Conservation (phyloP, 2,329 filamentous ascomycete genomes). For the Sclerotinia trifoliorum region DNA sequence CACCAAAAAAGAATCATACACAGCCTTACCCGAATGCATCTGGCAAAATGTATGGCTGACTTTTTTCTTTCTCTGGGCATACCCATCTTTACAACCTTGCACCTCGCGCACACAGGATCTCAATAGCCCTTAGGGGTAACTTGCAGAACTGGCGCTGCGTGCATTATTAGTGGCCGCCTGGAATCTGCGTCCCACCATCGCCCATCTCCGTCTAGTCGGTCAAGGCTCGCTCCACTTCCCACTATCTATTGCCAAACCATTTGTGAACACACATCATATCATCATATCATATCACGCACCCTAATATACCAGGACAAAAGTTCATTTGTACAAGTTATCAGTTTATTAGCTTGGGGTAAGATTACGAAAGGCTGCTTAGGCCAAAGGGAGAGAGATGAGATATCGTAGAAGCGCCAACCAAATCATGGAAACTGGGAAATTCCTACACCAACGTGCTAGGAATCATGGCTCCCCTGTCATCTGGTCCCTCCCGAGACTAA, state of each 20-base stretch:
- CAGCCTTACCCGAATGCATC: constrained; percentile 25
- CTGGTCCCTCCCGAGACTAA: constrained; percentile 17
- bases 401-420: constrained; percentile 19
- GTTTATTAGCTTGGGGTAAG: constrained; percentile 15
- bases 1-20: constrained; percentile 21
- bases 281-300: not conserved
- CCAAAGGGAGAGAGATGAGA: constrained; percentile 5
- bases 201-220: constrained; percentile 24
- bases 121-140: constrained; percentile 9
- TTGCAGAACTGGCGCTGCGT: constrained; percentile 11
- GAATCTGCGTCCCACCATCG: constrained; percentile 14
- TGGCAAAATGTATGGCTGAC: constrained; percentile 22
- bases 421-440: not conserved
- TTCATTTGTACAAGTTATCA: not conserved
- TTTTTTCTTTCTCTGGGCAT: constrained; percentile 9
- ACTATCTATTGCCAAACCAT: constrained; percentile 11
- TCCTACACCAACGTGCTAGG: constrained; percentile 10
- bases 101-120: constrained; percentile 1
- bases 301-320: constrained; percentile 10
- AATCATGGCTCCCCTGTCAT: constrained; percentile 1
- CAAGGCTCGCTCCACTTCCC: constrained; percentile 15
- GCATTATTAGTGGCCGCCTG: constrained; percentile 19
- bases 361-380: constrained; percentile 11
- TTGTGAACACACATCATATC: constrained; percentile 11
- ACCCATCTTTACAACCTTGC: constrained; percentile 11